A percentile compares a stretch with the other conserved stretches of the same genome.
phyloP scores from a whole-genome alignment of 2,329 filamentous ascomycete species.

The Plectosphaerella cucumerina region DNA sequence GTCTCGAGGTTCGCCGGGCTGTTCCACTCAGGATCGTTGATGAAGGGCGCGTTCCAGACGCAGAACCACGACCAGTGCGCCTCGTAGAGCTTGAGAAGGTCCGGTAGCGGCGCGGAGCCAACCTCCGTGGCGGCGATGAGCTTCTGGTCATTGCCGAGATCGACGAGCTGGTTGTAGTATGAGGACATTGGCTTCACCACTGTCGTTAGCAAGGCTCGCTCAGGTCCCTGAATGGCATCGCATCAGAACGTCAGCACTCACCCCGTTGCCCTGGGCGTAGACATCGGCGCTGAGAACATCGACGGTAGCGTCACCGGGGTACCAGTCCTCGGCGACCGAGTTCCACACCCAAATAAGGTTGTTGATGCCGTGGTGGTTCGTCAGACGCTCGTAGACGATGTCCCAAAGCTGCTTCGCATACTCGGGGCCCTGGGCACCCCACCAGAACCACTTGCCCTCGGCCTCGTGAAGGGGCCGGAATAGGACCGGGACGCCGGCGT shows the following conservation, averaged over 20 bases:
- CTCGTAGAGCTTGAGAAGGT: constrained; percentile 34
- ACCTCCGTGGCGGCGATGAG: constrained; percentile 43
- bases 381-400: constrained; percentile 39
- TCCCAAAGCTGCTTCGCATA: constrained; percentile 37
- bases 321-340: constrained; percentile 38
- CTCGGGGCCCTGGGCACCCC: constrained; percentile 43
- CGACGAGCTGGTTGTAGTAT: constrained; percentile 37
- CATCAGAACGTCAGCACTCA: constrained; percentile 16
- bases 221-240: not conserved
- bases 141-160: constrained; percentile 39
- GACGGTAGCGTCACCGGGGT: constrained; percentile 39
- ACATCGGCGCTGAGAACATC: constrained; percentile 43
- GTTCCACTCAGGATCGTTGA: constrained; percentile 37
- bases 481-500: constrained; percentile 39
- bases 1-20: constrained; percentile 30
- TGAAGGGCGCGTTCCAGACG: constrained; percentile 39
- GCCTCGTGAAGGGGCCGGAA: constrained; percentile 46
- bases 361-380: constrained; percentile 36
- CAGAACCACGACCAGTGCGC: constrained; percentile 44
- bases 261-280: constrained; percentile 39
- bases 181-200: constrained; percentile 30
- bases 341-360: constrained; percentile 50
- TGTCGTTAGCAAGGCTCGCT: not conserved
- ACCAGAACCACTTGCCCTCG: constrained; percentile 49
- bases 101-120: constrained; percentile 39